phyloP scores from a whole-genome alignment of 495 filamentous ascomycete genomes.

The Penicillium angulare region DNA sequence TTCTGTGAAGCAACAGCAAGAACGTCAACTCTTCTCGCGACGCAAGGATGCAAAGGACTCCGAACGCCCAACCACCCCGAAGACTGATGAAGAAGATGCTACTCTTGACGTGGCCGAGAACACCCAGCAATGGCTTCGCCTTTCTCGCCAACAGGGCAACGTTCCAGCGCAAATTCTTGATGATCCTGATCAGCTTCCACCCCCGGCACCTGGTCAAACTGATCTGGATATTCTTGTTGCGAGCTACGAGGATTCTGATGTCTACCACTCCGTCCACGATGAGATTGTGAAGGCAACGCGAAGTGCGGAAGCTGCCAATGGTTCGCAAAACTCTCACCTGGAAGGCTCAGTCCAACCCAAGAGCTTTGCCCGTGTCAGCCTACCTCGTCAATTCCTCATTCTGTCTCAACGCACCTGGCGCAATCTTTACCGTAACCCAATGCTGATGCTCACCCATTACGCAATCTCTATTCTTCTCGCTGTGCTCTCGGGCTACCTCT shows the following conservation, averaged over 20 bases:
- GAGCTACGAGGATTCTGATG: conserved; percentile 73
- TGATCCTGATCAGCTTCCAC: conserved; percentile 74
- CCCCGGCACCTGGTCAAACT: conserved; percentile 60
- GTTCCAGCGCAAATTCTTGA: conserved; percentile 64
- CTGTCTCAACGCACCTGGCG: conserved; percentile 91
- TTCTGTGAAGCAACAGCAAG: conserved; percentile 79
- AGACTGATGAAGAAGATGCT: conserved; percentile 65
- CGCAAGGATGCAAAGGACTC: conserved; percentile 61
- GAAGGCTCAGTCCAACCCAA: conserved; percentile 54
- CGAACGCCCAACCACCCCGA: conserved; percentile 57
- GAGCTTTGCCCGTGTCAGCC: conserved; percentile 79
- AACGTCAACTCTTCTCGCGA: conserved; percentile 85
- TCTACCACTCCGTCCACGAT: conserved; percentile 73
- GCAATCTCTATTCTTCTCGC: conserved; percentile 96
- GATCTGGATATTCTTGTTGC: conserved; percentile 81
- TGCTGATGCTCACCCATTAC: conserved; percentile 99
- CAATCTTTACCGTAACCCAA: conserved; percentile 96
- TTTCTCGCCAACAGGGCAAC: conserved; percentile 63
- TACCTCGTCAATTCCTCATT: conserved; percentile 79
- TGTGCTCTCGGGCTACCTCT: conserved; percentile 90
- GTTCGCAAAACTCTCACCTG: conserved; percentile 60
- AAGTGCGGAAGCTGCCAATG: conserved; percentile 64
- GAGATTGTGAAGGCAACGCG: conserved; percentile 70
- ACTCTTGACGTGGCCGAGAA: conserved; percentile 63
- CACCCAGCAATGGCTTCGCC: conserved; percentile 63